phyloP scores from a whole-genome alignment of 2,329 filamentous ascomycete genomes.

The Coccinonectria pachysandricola region DNA sequence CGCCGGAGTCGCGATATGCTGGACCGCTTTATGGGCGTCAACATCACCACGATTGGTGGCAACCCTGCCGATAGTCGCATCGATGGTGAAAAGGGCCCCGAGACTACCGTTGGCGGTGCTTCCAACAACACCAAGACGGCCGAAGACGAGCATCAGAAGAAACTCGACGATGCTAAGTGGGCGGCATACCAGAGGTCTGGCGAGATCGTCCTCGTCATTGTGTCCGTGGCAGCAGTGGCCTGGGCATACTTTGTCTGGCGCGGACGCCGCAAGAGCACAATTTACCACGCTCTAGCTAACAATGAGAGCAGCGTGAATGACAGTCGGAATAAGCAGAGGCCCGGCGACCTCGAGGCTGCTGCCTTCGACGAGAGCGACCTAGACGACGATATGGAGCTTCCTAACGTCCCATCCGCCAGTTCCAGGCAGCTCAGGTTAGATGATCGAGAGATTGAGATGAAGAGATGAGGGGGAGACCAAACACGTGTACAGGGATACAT shows the following conservation, averaged over 20 bases:
- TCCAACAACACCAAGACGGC: conserved; percentile 45
- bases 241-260: conserved; percentile 69
- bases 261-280: conserved; percentile 43
- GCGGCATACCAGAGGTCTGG: conserved; percentile 80
- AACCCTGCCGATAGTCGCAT: conserved; percentile 67
- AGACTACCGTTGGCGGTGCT: conserved; percentile 67
- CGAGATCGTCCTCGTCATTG: conserved; percentile 73
- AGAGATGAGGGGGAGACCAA: too few relatives aligned
- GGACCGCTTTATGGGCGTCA: conserved; percentile 88
- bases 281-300: conserved; percentile 42
- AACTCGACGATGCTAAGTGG: conserved; percentile 77
- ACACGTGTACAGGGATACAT: too few relatives aligned
- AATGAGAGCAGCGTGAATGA: conserved; percentile 31
- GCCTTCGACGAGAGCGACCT: conserved; percentile 58
- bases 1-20: conserved; percentile 89
- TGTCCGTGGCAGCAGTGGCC: conserved; percentile 58
- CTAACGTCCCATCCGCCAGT: conserved; percentile 34
- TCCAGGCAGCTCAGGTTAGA: conserved; percentile 47
- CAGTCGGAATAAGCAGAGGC: conserved; percentile 36
- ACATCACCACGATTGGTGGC: conserved; percentile 81
- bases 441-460: too few relatives aligned
- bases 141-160: conserved; percentile 47
- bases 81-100: conserved; percentile 72
- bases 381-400: conserved; percentile 50
- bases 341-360: conserved; percentile 48